Evolutionary conservation across 306 rosid genomes (phyloP).

Genomic region (Aeschynomene evenia): DNA sequence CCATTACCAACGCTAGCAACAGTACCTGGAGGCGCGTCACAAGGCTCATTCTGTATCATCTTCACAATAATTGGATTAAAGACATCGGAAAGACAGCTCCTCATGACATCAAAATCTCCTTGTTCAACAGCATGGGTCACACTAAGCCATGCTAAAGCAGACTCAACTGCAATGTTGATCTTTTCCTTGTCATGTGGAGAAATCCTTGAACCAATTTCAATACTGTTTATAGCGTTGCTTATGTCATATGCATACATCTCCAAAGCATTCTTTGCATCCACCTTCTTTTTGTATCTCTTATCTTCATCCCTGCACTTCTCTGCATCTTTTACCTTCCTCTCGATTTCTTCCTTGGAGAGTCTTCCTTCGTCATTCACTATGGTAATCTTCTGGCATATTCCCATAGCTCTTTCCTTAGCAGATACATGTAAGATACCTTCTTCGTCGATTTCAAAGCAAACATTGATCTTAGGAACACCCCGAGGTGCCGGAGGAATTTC

Average conservation of each 20-base stretch:
- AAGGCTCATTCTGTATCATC: neutral
- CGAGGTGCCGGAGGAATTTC: slow-evolving; percentile 43
- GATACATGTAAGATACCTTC: slow-evolving; percentile 33
- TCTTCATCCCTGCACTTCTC: slow-evolving; percentile 5
- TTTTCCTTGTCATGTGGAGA: neutral
- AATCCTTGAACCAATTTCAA: neutral
- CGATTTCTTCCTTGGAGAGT: neutral
- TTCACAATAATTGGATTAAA: neutral
- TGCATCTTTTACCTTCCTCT: neutral
- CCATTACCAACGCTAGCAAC: neutral
- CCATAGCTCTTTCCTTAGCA: neutral
- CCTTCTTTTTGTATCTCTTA: neutral
- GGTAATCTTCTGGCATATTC: neutral
- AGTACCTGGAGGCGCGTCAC: neutral
- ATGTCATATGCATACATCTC: neutral
- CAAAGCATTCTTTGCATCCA: neutral
- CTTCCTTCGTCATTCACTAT: neutral
- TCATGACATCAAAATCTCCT: neutral
- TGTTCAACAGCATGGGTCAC: neutral
- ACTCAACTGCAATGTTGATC: neutral
- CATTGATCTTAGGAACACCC: slow-evolving; percentile 33
- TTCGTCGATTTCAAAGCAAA: slow-evolving; percentile 45
- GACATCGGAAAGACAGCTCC: neutral
- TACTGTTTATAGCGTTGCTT: neutral
- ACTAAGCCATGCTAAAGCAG: neutral